Evolutionary conservation across 345 rosid genomes (phyloP).

Genomic region (Cochlearia excelsa): DNA sequence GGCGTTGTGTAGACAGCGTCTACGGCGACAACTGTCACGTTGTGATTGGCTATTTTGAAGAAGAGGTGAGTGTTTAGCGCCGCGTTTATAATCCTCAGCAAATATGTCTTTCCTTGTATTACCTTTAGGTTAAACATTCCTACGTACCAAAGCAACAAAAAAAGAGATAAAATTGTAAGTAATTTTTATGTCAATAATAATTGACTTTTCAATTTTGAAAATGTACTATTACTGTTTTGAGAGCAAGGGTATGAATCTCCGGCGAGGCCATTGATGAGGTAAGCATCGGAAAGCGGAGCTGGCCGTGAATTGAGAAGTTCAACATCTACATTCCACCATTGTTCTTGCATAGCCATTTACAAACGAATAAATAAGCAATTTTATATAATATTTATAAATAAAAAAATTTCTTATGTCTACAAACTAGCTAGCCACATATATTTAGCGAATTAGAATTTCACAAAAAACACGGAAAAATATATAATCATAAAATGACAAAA

Average conservation of each 20-base stretch:
- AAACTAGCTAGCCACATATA: no score
- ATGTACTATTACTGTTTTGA: constrained; percentile 20
- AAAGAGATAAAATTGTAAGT: background rate
- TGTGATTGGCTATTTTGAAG: constrained; percentile 76
- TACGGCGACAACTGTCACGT: constrained; percentile 56
- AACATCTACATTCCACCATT: constrained; percentile 33
- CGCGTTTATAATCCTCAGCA: constrained; percentile 77
- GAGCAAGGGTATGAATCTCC: constrained; percentile 31
- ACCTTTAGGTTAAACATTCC: constrained; percentile 55
- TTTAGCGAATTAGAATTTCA: no score
- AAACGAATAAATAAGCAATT: constrained; percentile 1
- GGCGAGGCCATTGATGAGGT: constrained; percentile 27
- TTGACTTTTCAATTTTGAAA: background rate
- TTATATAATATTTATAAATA: background rate
- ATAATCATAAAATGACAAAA: no score
- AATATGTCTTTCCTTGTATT: constrained; percentile 59
- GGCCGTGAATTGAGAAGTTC: constrained; percentile 10
- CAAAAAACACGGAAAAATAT: no score
- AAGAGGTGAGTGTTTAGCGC: constrained; percentile 77
- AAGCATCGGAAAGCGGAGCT: constrained; percentile 30
- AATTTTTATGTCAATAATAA: background rate
- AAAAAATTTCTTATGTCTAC: no score
- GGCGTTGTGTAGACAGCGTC: constrained; percentile 71
- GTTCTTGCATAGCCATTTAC: constrained; percentile 21
- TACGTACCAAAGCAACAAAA: constrained; percentile 4